Evolutionary conservation across 1,139 yeast genomes (phyloP).

Genomic region (Candida smagusa): DNA sequence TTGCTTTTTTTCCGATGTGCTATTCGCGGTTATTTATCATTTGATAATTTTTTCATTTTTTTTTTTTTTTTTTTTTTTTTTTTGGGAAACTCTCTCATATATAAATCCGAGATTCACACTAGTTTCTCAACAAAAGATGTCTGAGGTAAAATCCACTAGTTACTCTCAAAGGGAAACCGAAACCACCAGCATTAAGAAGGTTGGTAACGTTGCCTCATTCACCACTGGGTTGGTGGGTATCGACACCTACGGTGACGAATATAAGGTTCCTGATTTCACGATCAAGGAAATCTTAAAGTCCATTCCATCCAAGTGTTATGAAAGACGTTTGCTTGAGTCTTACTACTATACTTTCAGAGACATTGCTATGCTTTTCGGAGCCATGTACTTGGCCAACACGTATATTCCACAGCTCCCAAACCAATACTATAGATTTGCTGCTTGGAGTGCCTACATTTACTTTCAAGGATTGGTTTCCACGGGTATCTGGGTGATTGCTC

Average conservation of each 20-base stretch:
- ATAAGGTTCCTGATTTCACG: slow-evolving; percentile 70
- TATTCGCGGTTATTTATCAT: slow-evolving; percentile 1
- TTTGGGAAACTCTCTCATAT: not conserved
- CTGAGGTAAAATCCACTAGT: slow-evolving; percentile 11
- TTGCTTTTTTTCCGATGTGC: not conserved
- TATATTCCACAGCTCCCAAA: slow-evolving; percentile 40
- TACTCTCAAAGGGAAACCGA: slow-evolving; percentile 6
- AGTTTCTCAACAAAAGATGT: slow-evolving; percentile 5
- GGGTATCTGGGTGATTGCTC: slow-evolving; percentile 85
- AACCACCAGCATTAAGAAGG: slow-evolving; percentile 19
- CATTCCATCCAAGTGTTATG: slow-evolving; percentile 74
- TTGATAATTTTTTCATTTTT: slow-evolving; percentile 1
- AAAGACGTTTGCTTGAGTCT: slow-evolving; percentile 57
- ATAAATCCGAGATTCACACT: not conserved
- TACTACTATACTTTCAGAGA: slow-evolving; percentile 66
- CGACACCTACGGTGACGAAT: slow-evolving; percentile 62
- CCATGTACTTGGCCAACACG: slow-evolving; percentile 53
- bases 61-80: not conserved
- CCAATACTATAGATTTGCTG: slow-evolving; percentile 26
- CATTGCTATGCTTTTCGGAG: slow-evolving; percentile 45
- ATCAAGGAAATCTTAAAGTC: slow-evolving; percentile 70
- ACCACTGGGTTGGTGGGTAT: slow-evolving; percentile 38
- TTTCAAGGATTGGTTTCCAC: slow-evolving; percentile 68
- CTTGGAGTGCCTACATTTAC: slow-evolving; percentile 39
- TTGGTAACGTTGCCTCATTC: slow-evolving; percentile 38